Percentiles rank a stretch among this genome's conserved stretches.
These are phyloP conservation scores for Biscogniauxia marginata DNA, from an alignment of 2,329 filamentous ascomycete genomes.

Conservation along the genomic window DNA sequence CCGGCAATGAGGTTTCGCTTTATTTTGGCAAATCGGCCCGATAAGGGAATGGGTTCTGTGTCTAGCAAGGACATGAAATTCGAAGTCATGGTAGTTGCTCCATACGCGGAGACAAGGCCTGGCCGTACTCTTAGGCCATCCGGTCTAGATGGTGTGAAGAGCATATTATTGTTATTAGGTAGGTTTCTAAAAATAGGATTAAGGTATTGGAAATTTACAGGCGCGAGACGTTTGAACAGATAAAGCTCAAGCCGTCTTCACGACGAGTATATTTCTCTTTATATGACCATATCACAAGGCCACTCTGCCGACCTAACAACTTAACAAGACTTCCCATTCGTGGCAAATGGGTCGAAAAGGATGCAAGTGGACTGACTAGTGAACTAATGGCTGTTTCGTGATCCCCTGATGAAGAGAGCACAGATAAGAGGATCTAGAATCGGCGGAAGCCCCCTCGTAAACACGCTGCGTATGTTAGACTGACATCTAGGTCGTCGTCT, in stretches of 20 bases:
- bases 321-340: neutral
- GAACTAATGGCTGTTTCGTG: slow-evolving; percentile 2
- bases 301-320: neutral
- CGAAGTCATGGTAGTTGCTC: slow-evolving; percentile 22
- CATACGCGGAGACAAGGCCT: slow-evolving; percentile 7
- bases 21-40: slow-evolving; percentile 41
- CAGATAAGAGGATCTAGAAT: slow-evolving; percentile 13
- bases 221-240: neutral
- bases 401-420: slow-evolving; percentile 9
- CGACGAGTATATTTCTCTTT: neutral
- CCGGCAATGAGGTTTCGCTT: slow-evolving; percentile 41
- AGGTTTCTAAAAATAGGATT: neutral
- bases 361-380: neutral
- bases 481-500: slow-evolving; percentile 14
- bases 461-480: slow-evolving; percentile 14
- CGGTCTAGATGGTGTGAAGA: slow-evolving; percentile 2
- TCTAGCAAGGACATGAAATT: slow-evolving; percentile 33
- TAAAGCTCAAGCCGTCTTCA: neutral
- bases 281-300: neutral
- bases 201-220: neutral
- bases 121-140: neutral
- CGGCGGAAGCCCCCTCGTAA: slow-evolving; percentile 10
- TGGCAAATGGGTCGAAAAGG: neutral
- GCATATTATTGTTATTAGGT: neutral
- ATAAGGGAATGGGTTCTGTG: slow-evolving; percentile 38